Percentiles rank a stretch among this genome's conserved stretches.
Conservation (phyloP, 192 early-diverging fungal genomes). For the Chytriomyces sp. region DNA sequence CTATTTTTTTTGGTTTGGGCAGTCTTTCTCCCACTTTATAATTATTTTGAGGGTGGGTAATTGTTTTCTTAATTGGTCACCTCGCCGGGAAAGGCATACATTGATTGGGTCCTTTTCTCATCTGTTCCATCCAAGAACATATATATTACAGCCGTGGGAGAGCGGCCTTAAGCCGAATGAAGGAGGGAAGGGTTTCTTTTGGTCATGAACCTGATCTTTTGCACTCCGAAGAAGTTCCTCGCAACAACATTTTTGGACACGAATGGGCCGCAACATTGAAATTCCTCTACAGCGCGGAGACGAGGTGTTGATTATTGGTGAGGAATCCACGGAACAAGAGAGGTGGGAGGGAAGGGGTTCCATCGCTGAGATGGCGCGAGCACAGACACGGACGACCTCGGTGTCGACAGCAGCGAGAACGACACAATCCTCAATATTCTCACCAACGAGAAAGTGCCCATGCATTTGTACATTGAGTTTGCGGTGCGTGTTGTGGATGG, state of each 20-base stretch:
- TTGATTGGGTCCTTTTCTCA: no score
- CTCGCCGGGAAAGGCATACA: no score
- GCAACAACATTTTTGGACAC: not conserved
- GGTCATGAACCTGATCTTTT: no score
- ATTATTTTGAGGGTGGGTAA: no score
- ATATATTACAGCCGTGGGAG: no score
- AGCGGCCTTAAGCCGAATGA: no score
- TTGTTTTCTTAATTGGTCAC: no score
- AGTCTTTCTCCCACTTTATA: no score
- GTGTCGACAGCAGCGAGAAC: constrained; percentile 43
- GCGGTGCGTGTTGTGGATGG: constrained; percentile 47
- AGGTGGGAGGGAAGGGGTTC: not conserved
- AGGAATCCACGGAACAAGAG: not conserved
- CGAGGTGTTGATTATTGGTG: constrained; percentile 22
- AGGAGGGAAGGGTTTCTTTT: no score
- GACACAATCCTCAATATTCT: constrained; percentile 72
- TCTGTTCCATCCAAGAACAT: no score
- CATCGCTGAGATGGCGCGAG: not conserved
- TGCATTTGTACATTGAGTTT: constrained; percentile 70
- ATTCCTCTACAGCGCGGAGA: constrained; percentile 11
- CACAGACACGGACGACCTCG: constrained; percentile 58
- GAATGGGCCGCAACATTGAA: constrained; percentile 21
- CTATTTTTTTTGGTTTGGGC: no score
- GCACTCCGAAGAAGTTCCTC: not conserved
- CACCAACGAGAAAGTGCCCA: constrained; percentile 62